A percentile compares a stretch with the other conserved stretches of the same genome.
Evolutionary conservation across 441 rosid genomes (phyloP).

Genomic region (Pelargonium australe): DNA sequence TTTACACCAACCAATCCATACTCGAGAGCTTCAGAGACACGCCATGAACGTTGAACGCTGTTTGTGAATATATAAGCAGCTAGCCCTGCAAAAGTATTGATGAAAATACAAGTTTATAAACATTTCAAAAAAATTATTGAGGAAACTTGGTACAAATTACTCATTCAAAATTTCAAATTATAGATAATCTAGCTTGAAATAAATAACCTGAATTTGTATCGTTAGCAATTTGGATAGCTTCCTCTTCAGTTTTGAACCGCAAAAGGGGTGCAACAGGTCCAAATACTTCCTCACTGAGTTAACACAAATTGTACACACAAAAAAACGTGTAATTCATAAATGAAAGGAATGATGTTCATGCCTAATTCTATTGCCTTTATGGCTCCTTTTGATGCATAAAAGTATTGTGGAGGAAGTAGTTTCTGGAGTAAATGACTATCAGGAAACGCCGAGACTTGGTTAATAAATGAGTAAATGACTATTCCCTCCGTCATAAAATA

Average conservation of each 20-base stretch:
- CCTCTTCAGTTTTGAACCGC: slow-evolving; percentile 84
- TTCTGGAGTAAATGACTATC: not conserved
- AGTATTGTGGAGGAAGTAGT: not conserved
- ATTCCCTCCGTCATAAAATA: too few relatives aligned
- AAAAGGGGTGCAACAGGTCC: slow-evolving; percentile 94
- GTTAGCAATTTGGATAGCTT: slow-evolving; percentile 71
- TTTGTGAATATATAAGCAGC: slow-evolving; percentile 94
- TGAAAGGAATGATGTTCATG: not conserved
- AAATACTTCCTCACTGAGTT: slow-evolving; percentile 76
- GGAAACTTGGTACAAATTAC: not conserved
- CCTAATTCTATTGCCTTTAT: not conserved
- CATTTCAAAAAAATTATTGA: not conserved
- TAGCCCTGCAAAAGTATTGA: slow-evolving; percentile 49
- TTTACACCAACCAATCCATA: slow-evolving; percentile 86
- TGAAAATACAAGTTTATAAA: slow-evolving; percentile 6
- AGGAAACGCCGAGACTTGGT: too few relatives aligned
- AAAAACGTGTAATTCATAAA: not conserved
- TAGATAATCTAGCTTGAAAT: slow-evolving; percentile 8
- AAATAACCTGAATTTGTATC: slow-evolving; percentile 74
- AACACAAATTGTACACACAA: slow-evolving; percentile 12
- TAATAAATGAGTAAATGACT: too few relatives aligned
- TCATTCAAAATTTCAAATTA: not conserved
- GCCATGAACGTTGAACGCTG: slow-evolving; percentile 83
- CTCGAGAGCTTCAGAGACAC: slow-evolving; percentile 88
- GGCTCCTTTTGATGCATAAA: not conserved